Evolutionary conservation across 2,329 filamentous ascomycete genomes (phyloP).

Genomic region (Scedosporium boydii): DNA sequence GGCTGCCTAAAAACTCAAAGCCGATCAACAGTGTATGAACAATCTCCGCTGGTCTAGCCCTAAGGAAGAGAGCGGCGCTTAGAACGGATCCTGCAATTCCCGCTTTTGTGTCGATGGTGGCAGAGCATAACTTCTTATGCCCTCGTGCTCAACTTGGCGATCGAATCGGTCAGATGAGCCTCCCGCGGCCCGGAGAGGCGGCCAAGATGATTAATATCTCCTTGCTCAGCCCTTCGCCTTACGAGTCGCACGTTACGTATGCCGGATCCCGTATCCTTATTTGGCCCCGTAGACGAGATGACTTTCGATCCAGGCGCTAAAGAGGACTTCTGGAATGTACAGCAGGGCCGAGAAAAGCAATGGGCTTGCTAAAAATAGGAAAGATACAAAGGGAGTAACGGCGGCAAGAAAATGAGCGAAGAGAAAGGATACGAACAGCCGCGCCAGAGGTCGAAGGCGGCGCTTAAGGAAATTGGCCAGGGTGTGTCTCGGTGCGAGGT

Average conservation of each 20-base stretch:
- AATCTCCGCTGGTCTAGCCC: not conserved
- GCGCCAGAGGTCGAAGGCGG: not conserved
- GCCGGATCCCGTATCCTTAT: not conserved
- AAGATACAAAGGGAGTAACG: not conserved
- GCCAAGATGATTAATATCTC: not conserved
- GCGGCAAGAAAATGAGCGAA: not conserved
- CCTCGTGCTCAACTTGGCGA: not conserved
- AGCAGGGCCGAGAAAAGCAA: not conserved
- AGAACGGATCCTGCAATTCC: not conserved
- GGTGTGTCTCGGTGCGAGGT: no score
- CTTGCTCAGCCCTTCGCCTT: not conserved
- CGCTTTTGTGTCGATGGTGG: not conserved
- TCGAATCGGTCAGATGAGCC: not conserved
- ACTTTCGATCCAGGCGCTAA: not conserved
- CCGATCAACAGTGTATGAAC: not conserved
- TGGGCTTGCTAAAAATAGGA: not conserved
- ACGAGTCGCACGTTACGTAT: no score
- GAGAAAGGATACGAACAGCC: not conserved
- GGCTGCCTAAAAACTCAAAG: no score
- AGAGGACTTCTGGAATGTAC: not conserved
- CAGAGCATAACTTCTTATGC: not conserved
- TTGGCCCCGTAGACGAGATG: not conserved
- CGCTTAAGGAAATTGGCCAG: slow-evolving; percentile 3
- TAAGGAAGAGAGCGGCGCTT: not conserved
- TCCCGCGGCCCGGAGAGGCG: not conserved